Conservation (phyloP, 768 basidiomycete genomes). For the Tylopilus felleus region DNA sequence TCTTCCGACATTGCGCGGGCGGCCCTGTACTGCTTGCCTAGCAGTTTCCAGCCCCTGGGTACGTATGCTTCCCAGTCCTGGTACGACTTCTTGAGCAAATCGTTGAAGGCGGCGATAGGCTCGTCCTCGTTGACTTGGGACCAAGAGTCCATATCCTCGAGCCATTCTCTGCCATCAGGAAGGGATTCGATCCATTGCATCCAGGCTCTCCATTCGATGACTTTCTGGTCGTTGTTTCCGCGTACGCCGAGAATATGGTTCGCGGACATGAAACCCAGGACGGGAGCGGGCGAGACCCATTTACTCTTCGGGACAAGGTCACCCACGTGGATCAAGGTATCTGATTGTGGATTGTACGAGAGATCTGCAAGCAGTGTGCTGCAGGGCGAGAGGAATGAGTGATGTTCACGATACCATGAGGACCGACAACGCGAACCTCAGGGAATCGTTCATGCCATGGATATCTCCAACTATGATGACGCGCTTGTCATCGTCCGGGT, state of each 20-base stretch:
- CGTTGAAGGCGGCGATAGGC: slow-evolving; percentile 21
- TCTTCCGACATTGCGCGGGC: slow-evolving; percentile 60
- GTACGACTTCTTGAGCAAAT: slow-evolving; percentile 39
- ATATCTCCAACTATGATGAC: slow-evolving; percentile 84
- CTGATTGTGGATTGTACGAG: slow-evolving; percentile 54
- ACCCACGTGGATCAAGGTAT: slow-evolving; percentile 78
- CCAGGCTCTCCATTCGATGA: slow-evolving; percentile 90
- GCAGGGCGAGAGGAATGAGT: not conserved
- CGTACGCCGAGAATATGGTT: slow-evolving; percentile 75
- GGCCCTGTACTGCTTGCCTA: slow-evolving; percentile 72
- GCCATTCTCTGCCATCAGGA: slow-evolving; percentile 48
- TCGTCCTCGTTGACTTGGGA: slow-evolving; percentile 30
- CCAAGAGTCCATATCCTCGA: slow-evolving; percentile 51
- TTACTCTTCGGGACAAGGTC: slow-evolving; percentile 73
- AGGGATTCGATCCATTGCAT: slow-evolving; percentile 66
- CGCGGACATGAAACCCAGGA: slow-evolving; percentile 63
- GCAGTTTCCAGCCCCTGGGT: slow-evolving; percentile 70
- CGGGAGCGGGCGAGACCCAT: slow-evolving; percentile 48
- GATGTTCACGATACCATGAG: not conserved
- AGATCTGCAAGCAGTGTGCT: slow-evolving; percentile 64
- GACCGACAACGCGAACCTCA: slow-evolving; percentile 49
- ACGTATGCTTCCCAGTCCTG: slow-evolving; percentile 47
- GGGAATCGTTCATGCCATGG: slow-evolving; percentile 72
- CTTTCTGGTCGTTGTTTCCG: slow-evolving; percentile 91
- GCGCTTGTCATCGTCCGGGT: slow-evolving; percentile 46